Base-by-base conservation (phyloP, 352 stramenopile genomes). In the Achlya hypogyna region DNA sequence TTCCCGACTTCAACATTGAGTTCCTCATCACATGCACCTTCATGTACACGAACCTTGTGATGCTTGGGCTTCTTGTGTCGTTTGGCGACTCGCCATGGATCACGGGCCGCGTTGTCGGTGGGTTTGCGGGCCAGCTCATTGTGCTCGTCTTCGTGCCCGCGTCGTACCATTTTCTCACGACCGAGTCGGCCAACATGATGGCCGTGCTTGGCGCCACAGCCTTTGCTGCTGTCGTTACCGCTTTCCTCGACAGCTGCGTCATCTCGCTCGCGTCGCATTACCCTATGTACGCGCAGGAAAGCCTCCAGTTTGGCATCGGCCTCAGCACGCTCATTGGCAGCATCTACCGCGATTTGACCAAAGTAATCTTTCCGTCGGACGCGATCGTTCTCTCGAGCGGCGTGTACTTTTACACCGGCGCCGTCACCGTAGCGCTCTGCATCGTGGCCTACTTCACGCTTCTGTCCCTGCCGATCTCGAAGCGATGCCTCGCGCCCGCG, bases 1-100 rank as follows among this genome's bases (percentile, higher is more conserved):
- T 92, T 64, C 86, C 86, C 2, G 81, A 92, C 72, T 91, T 77
- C 71, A 94, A 91, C 72, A 89, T 94, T 58, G 86, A 94, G 71
- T 94, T 92, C 63, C 77, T 77, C 29, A 78, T 94, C 66, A 92
- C 85, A 16, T 91, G 79, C 43, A 79, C 76, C 31, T 94, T 89
- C 72, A 90, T 92, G 82, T 90, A 90, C 71, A 88, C 83, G 9
- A 94, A 94, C 65, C 62, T 92, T 6, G 62, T 71, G n/a, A 80
- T 86, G 60, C 69, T 94, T 14, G 75, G 47, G 34, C 47, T 87
- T 43, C 79, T 94, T 68, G 83, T 94, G 43, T 65, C 88, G 42
- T 75, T 82, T 28, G 82, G 71, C 38, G 71, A 74, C 56, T 76
- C 78, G 51, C 85, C 81, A 18, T 88, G 66, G 76, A 90, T 87